Base-by-base conservation (phyloP, 495 filamentous ascomycete genomes). In the Xylaria venustula region DNA sequence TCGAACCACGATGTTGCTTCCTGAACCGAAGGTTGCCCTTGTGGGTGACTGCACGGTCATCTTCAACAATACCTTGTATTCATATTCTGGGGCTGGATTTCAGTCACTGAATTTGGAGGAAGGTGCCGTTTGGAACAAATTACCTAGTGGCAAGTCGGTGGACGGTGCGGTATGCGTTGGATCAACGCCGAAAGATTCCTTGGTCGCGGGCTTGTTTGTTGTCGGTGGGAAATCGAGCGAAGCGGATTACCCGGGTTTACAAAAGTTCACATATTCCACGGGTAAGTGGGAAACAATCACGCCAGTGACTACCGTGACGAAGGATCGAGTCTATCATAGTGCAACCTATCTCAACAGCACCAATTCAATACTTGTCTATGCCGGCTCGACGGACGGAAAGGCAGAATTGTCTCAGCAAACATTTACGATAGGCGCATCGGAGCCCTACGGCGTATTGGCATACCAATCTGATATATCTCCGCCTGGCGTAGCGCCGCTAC, bases 1-100 rank as follows among this genome's bases (percentile, higher is more conserved):
- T 36, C 20, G 23, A 6, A 20, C 48, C 41, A 48, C 40, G 30
- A 92, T 91, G 89, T 64, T 79, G 55, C 76, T 86, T 36, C 89
- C 89, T 54, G 61, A 81, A 66, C 92, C 92, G 57, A 78, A 79
- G 12, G 77, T 84, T 61, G 71, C 83, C 62, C 77, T 96, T 63
- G 81, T 83, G 65, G 86, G 88, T 75, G 85, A 88, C 66, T 98
- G 94, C 75, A 94, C 92, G 15, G 84, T 88, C 58, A 82, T 98
- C 54, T 79, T 90, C 74, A 80, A 93, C 71, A 86, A 90, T 73
- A 94, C 88, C 17, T 84, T 98, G 15, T 98, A 96, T 76, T 86
- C 87, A 11, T 97, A 91, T 67, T 90, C 91, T 37, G 70, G 84
- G 19, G 74, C 81, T 50, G 90, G 87, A 22, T 92, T 98, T 58